phyloP scores from a whole-genome alignment of 352 stramenopile genomes.

The Pythium sukuiense region DNA sequence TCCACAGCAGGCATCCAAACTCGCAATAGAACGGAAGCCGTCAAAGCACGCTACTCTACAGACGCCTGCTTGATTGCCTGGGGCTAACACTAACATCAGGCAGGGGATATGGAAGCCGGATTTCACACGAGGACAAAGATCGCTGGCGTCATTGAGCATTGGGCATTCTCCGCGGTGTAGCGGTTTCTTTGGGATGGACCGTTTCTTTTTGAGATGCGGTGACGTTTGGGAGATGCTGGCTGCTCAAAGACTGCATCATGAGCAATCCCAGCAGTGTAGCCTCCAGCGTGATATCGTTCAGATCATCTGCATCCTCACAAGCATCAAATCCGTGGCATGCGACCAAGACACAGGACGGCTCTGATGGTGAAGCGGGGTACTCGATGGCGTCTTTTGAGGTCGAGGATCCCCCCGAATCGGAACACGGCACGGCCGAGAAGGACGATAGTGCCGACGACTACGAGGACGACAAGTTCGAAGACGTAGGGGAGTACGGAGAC shows the following conservation, averaged over 20 bases:
- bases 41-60: too few relatives aligned
- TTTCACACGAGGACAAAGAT: too few relatives aligned
- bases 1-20: too few relatives aligned
- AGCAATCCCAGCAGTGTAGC: slow-evolving; percentile 12
- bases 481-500: neutral
- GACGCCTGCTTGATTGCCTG: too few relatives aligned
- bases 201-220: neutral
- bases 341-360: neutral
- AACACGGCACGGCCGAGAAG: neutral
- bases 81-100: too few relatives aligned
- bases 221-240: neutral
- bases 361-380: slow-evolving; percentile 1
- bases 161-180: too few relatives aligned
- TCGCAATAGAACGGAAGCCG: too few relatives aligned
- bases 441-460: neutral
- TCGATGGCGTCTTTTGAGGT: neutral
- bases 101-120: too few relatives aligned
- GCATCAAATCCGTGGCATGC: neutral
- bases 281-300: slow-evolving; percentile 1
- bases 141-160: too few relatives aligned
- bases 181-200: too few relatives aligned
- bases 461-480: slow-evolving; percentile 19
- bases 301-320: neutral
- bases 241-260: neutral
- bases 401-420: neutral